Evolutionary conservation across 306 rosid species (phyloP), one percentile per base, ranked within the genome.

Genomic region (Purshia tridentata): DNA sequence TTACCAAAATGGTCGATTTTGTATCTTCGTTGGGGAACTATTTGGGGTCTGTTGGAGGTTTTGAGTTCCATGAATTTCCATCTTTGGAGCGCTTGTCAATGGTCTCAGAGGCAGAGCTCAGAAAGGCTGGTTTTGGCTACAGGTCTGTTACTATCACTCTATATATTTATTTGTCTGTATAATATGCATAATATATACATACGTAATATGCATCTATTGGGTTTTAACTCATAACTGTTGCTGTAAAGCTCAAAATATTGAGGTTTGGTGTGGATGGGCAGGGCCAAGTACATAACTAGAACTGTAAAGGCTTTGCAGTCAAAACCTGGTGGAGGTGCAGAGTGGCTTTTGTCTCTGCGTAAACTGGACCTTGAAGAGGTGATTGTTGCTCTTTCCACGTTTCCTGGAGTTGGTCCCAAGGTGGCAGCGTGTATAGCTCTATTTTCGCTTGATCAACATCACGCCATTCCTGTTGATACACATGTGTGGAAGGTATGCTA

Each of bases 401-500:
- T 94, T 45, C 97, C 97, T 39, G 97, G 97, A 56, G 97, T 94
- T 59, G 98, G 98, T 62, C 98, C 97, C 13, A 94, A 91, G 84
- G 98, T 94, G 71, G 98, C 97, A 41, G 96, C 98, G 46, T 94
- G 98, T 74, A 78, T 94, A 19, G 96, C 98, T 75, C 96, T 94
- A 44, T 94, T 88, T 85, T 94, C 97, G 29, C 98, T 94, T 40
- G 98, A 94, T 81, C 98, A 94, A 56, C 98, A 91, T 65, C 90
- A 89, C 65, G 98, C 96, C 48, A 86, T 94, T 86, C 97, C 97
- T 45, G 98, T 94, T 35, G 98, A 94, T 67, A 91, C 97, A 3
- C 98, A 91, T 16, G 97, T 94, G 15, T 94, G 97, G 97, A 77
- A 84, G 92, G 98, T 94, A 85, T 57, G 63, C 70, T 77, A 40